Evolutionary conservation across 1,139 yeast genomes (phyloP).

Genomic region (Cylindricascospora bacillispora): DNA sequence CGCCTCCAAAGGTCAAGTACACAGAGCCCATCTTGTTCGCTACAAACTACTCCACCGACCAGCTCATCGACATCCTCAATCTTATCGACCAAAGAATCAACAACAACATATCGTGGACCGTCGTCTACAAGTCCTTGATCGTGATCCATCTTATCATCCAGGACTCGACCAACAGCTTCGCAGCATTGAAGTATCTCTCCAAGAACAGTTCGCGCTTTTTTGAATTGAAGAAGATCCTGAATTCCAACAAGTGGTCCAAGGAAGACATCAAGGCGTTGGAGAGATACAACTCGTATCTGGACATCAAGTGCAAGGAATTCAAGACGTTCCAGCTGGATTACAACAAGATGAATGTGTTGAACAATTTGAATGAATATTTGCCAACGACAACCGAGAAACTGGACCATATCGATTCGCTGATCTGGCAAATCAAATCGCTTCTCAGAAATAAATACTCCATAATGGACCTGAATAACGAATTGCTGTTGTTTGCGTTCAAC

Average conservation of each 20-base stretch:
- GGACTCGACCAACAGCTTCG: slow-evolving; percentile 35
- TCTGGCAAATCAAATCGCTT: slow-evolving; percentile 64
- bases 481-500: slow-evolving; percentile 72
- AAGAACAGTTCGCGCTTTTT: slow-evolving; percentile 51
- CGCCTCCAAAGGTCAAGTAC: slow-evolving; percentile 96
- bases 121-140: slow-evolving; percentile 72
- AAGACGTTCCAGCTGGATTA: slow-evolving; percentile 55
- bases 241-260: slow-evolving; percentile 27
- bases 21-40: slow-evolving; percentile 84
- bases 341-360: slow-evolving; percentile 46
- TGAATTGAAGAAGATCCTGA: slow-evolving; percentile 20
- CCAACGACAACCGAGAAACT: slow-evolving; percentile 24
- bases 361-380: slow-evolving; percentile 28
- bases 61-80: slow-evolving; percentile 53
- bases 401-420: slow-evolving; percentile 68
- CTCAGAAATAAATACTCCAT: slow-evolving; percentile 67
- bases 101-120: slow-evolving; percentile 72
- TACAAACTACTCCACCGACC: slow-evolving; percentile 44
- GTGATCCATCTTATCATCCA: slow-evolving; percentile 84
- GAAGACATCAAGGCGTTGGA: slow-evolving; percentile 52
- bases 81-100: slow-evolving; percentile 48
- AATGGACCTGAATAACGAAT: slow-evolving; percentile 58
- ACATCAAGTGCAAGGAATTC: slow-evolving; percentile 56
- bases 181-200: slow-evolving; percentile 52
- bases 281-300: slow-evolving; percentile 62